Percentiles rank a stretch among this genome's conserved stretches.
These are phyloP conservation scores for Globisporangium rhizosaccharum DNA, from an alignment of 352 stramenopile genomes.

Conservation along the genomic window DNA sequence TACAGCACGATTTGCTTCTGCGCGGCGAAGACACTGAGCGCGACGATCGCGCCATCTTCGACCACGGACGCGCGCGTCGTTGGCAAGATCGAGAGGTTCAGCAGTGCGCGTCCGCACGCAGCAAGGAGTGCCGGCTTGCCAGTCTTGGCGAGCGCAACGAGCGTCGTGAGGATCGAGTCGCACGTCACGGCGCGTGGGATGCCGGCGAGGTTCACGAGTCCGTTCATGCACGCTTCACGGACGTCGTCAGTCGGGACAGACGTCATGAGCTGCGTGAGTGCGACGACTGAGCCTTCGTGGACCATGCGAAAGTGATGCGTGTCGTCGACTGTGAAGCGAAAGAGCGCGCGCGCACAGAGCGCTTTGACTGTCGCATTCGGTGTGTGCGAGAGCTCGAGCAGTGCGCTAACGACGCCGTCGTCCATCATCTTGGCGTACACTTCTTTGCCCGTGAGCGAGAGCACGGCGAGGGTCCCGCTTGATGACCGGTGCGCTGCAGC, in stretches of 20 bases:
- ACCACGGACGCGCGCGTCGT: conserved; percentile 68
- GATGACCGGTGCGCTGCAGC: conserved; percentile 3
- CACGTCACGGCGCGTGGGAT: conserved; percentile 70
- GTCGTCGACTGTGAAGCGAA: conserved; percentile 74
- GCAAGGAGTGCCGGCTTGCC: conserved; percentile 21
- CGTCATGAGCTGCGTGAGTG: conserved; percentile 63
- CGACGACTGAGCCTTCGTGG: conserved; percentile 63
- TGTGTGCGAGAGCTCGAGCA: conserved; percentile 69
- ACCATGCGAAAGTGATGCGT: conserved; percentile 74
- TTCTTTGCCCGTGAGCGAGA: conserved; percentile 33
- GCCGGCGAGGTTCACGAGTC: conserved; percentile 65
- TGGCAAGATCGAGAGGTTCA: conserved; percentile 78
- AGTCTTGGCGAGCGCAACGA: conserved; percentile 36
- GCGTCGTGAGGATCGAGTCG: conserved; percentile 52
- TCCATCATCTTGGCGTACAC: conserved; percentile 73
- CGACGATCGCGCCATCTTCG: conserved; percentile 62
- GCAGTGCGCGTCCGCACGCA: conserved; percentile 47
- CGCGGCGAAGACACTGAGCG: conserved; percentile 39
- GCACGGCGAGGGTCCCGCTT: conserved; percentile 3
- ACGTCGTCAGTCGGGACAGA: conserved; percentile 42
- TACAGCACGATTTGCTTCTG: conserved; percentile 33
- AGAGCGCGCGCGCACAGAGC: conserved; percentile 57
- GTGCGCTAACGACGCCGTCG: conserved; percentile 42
- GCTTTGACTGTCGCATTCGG: conserved; percentile 57
- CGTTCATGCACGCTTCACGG: conserved; percentile 52